A percentile compares a stretch with the other conserved stretches of the same genome.
phyloP scores from a whole-genome alignment of 306 rosid species.

The Neltuma alba region DNA sequence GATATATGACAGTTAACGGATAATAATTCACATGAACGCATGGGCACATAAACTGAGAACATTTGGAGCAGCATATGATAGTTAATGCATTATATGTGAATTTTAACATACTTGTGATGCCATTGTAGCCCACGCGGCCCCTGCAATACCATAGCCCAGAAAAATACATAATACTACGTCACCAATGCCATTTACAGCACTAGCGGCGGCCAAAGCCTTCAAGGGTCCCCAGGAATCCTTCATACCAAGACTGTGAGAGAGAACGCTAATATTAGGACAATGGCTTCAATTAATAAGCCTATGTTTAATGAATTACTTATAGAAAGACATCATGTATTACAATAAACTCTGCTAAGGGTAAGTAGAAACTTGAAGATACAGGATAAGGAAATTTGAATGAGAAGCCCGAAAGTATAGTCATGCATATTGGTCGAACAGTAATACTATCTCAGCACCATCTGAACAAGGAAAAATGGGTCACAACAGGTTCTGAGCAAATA shows the following conservation, averaged over 20 bases:
- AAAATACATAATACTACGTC: no score
- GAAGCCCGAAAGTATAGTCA: conserved; percentile 10
- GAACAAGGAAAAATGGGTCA: background rate
- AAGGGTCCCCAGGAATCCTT: conserved; percentile 61
- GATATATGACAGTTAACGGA: no score
- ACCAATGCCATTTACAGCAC: conserved; percentile 40
- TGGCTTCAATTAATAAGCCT: conserved; percentile 1
- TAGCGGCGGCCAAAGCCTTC: conserved; percentile 53
- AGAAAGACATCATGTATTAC: background rate
- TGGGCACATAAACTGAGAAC: conserved; percentile 10
- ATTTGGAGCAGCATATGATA: background rate
- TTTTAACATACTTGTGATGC: conserved; percentile 44
- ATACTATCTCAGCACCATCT: conserved; percentile 17
- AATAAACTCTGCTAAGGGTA: conserved; percentile 21
- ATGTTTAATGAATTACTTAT: background rate
- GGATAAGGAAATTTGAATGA: conserved; percentile 4
- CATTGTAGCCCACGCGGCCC: conserved; percentile 57
- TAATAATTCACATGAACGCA: no score
- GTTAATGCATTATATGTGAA: conserved; percentile 20
- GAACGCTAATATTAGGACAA: conserved; percentile 16
- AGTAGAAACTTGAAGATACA: conserved; percentile 5
- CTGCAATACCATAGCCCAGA: conserved; percentile 53
- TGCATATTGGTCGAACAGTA: background rate
- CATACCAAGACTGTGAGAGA: conserved; percentile 48
- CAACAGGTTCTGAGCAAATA: conserved; percentile 10